Conservation (phyloP, 345 rosid genomes). For the Aquilaria sinensis region DNA sequence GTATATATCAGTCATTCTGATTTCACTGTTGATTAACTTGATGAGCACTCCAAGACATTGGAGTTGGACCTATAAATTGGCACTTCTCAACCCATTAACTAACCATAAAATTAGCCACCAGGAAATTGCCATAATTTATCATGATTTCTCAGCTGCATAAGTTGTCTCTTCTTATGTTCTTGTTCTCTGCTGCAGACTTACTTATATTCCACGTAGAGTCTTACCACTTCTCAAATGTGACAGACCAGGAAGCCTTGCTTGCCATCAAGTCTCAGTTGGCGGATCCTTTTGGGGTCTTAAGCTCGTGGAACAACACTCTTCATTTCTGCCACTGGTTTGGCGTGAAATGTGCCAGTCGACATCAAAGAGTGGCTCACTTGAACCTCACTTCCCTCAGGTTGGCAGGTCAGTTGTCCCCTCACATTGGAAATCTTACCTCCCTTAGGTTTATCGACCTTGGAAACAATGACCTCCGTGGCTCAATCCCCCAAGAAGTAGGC, state of each 20-base stretch:
- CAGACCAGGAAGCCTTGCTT: background rate
- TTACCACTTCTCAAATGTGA: background rate
- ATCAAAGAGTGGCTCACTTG: slow-evolving; percentile 7
- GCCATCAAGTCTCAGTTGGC: slow-evolving; percentile 1
- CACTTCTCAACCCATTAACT: too few species aligned
- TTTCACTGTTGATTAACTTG: too few species aligned
- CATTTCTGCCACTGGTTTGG: slow-evolving; percentile 13
- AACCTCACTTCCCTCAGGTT: background rate
- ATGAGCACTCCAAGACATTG: too few species aligned
- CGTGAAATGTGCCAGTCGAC: slow-evolving; percentile 8
- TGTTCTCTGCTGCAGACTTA: too few species aligned
- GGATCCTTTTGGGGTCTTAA: background rate
- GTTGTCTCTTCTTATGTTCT: too few species aligned
- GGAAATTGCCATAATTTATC: too few species aligned
- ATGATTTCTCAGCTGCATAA: too few species aligned
- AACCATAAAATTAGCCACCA: too few species aligned
- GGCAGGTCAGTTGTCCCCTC: background rate
- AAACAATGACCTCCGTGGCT: slow-evolving; percentile 1
- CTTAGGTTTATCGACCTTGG: background rate
- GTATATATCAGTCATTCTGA: too few species aligned
- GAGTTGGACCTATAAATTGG: too few species aligned
- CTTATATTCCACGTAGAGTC: too few species aligned
- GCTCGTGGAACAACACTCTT: slow-evolving; percentile 10
- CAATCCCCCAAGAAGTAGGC: slow-evolving; percentile 17
- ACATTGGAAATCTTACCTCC: slow-evolving; percentile 13